phyloP scores from a whole-genome alignment of 306 rosid species.

The Lathyrus oleraceus region DNA sequence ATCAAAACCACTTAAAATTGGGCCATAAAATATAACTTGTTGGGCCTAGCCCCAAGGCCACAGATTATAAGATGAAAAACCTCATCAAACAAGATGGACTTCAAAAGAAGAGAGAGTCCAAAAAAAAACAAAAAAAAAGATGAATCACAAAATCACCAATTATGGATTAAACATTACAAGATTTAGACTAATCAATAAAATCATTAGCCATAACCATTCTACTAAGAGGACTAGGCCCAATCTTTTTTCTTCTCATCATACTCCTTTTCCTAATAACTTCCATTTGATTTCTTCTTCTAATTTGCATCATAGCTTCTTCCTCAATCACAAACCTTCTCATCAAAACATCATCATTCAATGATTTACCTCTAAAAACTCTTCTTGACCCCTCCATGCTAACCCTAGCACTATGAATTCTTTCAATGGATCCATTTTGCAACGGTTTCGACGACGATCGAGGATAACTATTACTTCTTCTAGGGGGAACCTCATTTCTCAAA shows the following conservation, averaged over 20 bases:
- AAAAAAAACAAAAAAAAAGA: neutral
- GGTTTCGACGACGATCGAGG: slow-evolving; percentile 73
- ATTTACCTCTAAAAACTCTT: slow-evolving; percentile 80
- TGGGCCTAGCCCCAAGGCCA: slow-evolving; percentile 11
- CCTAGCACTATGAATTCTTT: slow-evolving; percentile 47
- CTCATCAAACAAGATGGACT: slow-evolving; percentile 7
- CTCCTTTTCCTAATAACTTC: slow-evolving; percentile 74
- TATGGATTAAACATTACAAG: slow-evolving; percentile 31
- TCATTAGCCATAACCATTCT: slow-evolving; percentile 68
- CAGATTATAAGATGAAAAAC: neutral
- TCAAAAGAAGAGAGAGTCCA: neutral
- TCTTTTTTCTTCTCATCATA: slow-evolving; percentile 63
- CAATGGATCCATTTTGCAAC: slow-evolving; percentile 42
- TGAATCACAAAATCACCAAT: slow-evolving; percentile 3
- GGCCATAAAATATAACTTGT: slow-evolving; percentile 17
- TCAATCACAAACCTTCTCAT: slow-evolving; percentile 89
- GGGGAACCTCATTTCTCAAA: slow-evolving; percentile 69
- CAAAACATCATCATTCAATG: slow-evolving; percentile 85
- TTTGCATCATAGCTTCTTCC: slow-evolving; percentile 98
- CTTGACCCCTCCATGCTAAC: slow-evolving; percentile 63
- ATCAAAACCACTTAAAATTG: slow-evolving; percentile 21
- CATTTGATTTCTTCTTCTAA: slow-evolving; percentile 85
- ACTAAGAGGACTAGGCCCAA: slow-evolving; percentile 89
- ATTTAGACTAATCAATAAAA: slow-evolving; percentile 17
- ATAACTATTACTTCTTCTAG: slow-evolving; percentile 87